Percentiles rank a stretch among this genome's conserved stretches.
phyloP scores from a whole-genome alignment of 139 green algal genomes.

The Chlamydomonas sphaeroides region DNA sequence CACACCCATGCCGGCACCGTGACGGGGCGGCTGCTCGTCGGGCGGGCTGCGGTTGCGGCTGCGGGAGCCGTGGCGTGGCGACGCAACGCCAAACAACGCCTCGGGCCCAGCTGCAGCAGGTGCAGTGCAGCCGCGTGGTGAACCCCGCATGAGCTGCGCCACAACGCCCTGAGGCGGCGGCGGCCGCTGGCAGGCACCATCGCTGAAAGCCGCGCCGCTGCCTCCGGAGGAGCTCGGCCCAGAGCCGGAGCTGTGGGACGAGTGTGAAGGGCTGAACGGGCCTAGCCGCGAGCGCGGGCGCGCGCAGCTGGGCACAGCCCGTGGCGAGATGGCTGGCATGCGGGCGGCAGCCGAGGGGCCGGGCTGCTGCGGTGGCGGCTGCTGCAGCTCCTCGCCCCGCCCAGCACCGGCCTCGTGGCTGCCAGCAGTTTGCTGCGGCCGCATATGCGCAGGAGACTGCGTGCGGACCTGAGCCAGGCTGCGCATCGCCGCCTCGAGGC shows the following conservation, averaged over 20 bases:
- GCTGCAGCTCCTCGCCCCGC: no score
- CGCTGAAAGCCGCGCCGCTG: not conserved
- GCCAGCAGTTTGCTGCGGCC: no score
- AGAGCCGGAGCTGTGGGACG: not conserved
- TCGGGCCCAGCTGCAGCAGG: not conserved
- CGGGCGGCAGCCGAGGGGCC: not conserved
- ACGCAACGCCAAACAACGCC: not conserved
- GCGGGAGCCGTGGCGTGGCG: no score
- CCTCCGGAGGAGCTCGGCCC: not conserved
- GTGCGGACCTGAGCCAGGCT: conserved; percentile 16
- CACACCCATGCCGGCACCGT: not conserved
- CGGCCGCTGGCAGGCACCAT: not conserved
- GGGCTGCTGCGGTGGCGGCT: not conserved
- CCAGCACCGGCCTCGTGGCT: no score
- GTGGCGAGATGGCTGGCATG: not conserved
- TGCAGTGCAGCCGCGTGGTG: not conserved
- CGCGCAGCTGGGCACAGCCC: not conserved
- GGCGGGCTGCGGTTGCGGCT: no score
- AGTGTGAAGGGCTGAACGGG: conserved; percentile 25
- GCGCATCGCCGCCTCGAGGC: conserved; percentile 9
- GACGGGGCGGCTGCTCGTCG: no score
- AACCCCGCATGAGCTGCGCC: conserved; percentile 15
- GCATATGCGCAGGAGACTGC: not conserved
- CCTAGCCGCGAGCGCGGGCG: conserved; percentile 6
- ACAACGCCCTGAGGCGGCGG: conserved; percentile 7